A percentile compares a stretch with the other conserved stretches of the same genome.
Conservation (phyloP, 73 alveolate species). For the Paramecium sonneborni region DNA sequence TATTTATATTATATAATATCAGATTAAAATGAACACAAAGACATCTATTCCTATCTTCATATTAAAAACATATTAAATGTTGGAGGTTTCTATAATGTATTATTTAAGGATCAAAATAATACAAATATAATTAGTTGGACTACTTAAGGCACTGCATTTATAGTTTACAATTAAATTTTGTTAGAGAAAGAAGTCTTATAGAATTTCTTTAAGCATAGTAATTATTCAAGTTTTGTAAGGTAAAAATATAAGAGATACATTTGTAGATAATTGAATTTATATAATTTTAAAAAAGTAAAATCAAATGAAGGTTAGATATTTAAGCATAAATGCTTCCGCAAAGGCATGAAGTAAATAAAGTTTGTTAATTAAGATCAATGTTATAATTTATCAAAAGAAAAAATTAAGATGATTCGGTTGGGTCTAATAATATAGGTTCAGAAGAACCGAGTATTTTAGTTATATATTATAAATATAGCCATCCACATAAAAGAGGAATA, state of each 20-base stretch:
- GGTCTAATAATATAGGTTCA: not conserved
- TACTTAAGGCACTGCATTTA: not conserved
- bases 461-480: not conserved
- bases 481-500: slow-evolving; percentile 35
- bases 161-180: not conserved
- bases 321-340: slow-evolving; percentile 34
- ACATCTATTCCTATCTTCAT: slow-evolving; percentile 40
- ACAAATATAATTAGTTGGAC: not conserved
- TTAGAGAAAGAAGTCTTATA: not conserved
- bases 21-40: not conserved
- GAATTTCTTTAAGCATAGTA: slow-evolving; percentile 3
- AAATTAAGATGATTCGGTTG: not conserved
- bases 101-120: not conserved
- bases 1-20: not conserved
- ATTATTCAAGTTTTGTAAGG: not conserved
- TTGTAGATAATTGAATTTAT: slow-evolving; percentile 19
- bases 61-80: slow-evolving; percentile 32
- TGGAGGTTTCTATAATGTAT: not conserved
- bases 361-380: not conserved
- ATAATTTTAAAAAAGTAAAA: slow-evolving; percentile 7
- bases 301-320: slow-evolving; percentile 35
- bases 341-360: slow-evolving; percentile 13
- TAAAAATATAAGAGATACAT: not conserved
- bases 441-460: not conserved
- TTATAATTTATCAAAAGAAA: slow-evolving; percentile 21